Percentiles rank a stretch among this genome's conserved stretches.
phyloP scores from a whole-genome alignment of 1,284 basidiomycete species.

The Melampsora americana region DNA sequence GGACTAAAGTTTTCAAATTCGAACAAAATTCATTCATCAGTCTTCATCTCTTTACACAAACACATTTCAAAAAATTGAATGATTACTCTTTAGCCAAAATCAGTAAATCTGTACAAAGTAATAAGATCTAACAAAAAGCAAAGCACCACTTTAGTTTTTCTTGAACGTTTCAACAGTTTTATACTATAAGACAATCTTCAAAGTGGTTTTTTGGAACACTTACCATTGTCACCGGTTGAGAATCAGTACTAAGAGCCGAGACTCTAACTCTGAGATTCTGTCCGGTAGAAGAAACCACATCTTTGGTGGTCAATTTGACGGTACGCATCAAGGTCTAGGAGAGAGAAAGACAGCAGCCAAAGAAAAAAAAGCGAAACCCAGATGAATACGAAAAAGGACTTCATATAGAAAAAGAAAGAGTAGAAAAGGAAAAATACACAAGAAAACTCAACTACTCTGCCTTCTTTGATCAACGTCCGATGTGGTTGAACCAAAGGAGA shows the following conservation, averaged over 20 bases:
- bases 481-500: conserved; percentile 97
- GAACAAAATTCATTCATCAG: not conserved
- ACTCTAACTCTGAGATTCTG: conserved; percentile 14
- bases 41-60: no score
- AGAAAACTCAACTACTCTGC: conserved; percentile 44
- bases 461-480: conserved; percentile 62
- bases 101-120: conserved; percentile 40
- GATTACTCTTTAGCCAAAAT: conserved; percentile 43
- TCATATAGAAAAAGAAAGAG: no score
- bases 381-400: no score
- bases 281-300: conserved; percentile 7
- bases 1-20: conserved; percentile 4
- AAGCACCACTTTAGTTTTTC: not conserved
- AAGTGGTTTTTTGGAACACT: no score
- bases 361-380: not conserved
- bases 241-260: conserved; percentile 38
- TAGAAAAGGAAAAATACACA: no score
- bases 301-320: conserved; percentile 31
- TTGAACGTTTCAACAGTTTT: not conserved
- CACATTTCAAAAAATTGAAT: no score
- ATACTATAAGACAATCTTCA: no score
- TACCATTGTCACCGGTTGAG: conserved; percentile 33
- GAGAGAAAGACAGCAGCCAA: no score
- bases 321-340: conserved; percentile 40
- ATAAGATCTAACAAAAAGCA: conserved; percentile 18